Conservation (phyloP, 1,139 yeast species). For the Trichomonascaceae sp. region DNA sequence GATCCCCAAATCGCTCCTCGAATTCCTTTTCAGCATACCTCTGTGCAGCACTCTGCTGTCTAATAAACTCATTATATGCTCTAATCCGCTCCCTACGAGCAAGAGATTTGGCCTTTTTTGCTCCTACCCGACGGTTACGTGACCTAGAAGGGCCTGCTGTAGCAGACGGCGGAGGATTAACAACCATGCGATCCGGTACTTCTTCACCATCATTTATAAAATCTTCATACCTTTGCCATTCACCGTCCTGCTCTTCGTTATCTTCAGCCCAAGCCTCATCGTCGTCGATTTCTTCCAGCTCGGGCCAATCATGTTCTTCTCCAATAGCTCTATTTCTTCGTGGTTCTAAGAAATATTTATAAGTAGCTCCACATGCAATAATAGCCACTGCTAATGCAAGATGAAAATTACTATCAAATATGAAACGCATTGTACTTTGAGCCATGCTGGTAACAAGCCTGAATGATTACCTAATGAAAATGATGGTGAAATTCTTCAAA, state of each 20-base stretch:
- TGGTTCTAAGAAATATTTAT: constrained; percentile 5
- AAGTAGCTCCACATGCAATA: constrained; percentile 8
- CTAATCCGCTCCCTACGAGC: constrained; percentile 29
- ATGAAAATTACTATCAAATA: constrained; percentile 6
- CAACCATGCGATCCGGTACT: constrained; percentile 6
- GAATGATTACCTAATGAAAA: background rate
- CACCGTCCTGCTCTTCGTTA: constrained; percentile 11
- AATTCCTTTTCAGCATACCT: constrained; percentile 20
- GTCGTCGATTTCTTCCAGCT: constrained; percentile 10
- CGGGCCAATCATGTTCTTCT: constrained; percentile 1
- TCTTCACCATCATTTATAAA: constrained; percentile 4
- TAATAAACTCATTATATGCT: constrained; percentile 29
- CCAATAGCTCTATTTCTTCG: background rate
- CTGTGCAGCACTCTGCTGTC: constrained; percentile 27
- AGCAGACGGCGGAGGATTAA: constrained; percentile 18
- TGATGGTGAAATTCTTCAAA: background rate
- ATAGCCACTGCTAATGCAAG: constrained; percentile 6
- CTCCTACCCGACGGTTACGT: constrained; percentile 24
- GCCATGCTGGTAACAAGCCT: background rate
- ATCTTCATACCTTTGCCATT: constrained; percentile 6
- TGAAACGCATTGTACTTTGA: constrained; percentile 1
- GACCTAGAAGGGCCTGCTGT: constrained; percentile 4
- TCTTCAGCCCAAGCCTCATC: constrained; percentile 10
- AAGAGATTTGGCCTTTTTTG: constrained; percentile 31
- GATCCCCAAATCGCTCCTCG: constrained; percentile 28